A percentile compares a stretch with the other conserved stretches of the same genome.
phyloP scores from a whole-genome alignment of 306 rosid species.

The Trichosanthes cucumerina region DNA sequence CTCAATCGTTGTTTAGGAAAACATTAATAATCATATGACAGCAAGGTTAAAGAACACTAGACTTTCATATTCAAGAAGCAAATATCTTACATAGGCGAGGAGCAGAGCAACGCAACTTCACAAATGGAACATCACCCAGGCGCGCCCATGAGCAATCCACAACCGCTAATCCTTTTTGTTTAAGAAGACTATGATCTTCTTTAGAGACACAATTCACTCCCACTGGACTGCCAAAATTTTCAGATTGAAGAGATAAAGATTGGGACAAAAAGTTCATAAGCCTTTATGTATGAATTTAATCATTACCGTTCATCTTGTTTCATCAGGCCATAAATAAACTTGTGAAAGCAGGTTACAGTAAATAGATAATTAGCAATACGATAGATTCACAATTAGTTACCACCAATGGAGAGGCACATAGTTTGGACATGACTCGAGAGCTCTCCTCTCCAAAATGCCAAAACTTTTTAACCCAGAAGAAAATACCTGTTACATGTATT shows the following conservation, averaged over 20 bases:
- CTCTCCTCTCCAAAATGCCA: neutral
- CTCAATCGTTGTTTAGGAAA: neutral
- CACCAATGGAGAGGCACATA: neutral
- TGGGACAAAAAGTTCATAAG: neutral
- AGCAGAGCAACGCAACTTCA: slow-evolving; percentile 68
- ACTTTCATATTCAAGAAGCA: neutral
- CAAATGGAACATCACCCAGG: slow-evolving; percentile 81
- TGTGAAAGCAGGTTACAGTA: neutral
- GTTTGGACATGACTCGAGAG: neutral
- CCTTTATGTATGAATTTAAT: neutral
- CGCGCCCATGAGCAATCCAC: slow-evolving; percentile 99
- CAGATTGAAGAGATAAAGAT: slow-evolving; percentile 1
- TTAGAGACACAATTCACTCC: slow-evolving; percentile 80
- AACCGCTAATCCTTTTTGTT: slow-evolving; percentile 77
- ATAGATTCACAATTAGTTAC: neutral
- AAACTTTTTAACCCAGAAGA: neutral
- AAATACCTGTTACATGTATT: neutral
- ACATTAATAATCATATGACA: neutral
- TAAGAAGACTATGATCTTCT: slow-evolving; percentile 60
- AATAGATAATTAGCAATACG: neutral
- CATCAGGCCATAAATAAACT: neutral
- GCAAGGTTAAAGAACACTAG: neutral
- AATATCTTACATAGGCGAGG: slow-evolving; percentile 79
- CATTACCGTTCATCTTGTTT: neutral
- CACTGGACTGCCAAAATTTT: slow-evolving; percentile 60